Conservation (phyloP, 139 green algal species). For the Auxenochlorella protothecoides region DNA sequence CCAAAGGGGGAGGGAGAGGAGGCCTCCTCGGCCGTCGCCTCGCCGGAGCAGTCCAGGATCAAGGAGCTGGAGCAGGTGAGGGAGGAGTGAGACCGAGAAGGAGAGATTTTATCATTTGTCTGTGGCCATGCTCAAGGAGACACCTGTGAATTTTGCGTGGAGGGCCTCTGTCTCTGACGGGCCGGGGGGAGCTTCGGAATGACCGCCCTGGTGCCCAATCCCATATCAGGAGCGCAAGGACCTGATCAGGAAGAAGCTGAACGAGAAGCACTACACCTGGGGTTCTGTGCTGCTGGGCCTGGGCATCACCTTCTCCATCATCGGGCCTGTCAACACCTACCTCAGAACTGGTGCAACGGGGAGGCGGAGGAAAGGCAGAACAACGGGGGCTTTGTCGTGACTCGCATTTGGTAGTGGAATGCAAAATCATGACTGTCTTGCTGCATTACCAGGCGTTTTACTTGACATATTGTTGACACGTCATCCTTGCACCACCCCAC, state of each 20-base stretch:
- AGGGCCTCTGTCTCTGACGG: neutral
- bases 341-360: conserved; percentile 55
- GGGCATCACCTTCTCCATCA: conserved; percentile 74
- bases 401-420: too few relatives aligned
- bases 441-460: neutral
- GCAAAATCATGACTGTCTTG: neutral
- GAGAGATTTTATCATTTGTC: too few relatives aligned
- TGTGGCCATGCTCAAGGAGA: too few relatives aligned
- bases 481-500: neutral
- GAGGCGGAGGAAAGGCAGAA: neutral
- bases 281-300: conserved; percentile 78
- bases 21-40: neutral
- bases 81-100: too few relatives aligned
- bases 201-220: neutral
- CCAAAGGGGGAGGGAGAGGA: too few relatives aligned
- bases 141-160: neutral
- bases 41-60: conserved; percentile 48
- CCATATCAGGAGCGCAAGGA: conserved; percentile 74
- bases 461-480: too few relatives aligned
- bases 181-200: neutral
- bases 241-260: conserved; percentile 38
- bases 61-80: conserved; percentile 62
- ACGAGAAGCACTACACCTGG: conserved; percentile 75
- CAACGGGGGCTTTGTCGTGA: too few relatives aligned
- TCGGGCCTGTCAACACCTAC: conserved; percentile 89